These are phyloP conservation scores for Phoenix dactylifera DNA, from an alignment of 176 grass and related monocot species.

Conservation along the genomic window DNA sequence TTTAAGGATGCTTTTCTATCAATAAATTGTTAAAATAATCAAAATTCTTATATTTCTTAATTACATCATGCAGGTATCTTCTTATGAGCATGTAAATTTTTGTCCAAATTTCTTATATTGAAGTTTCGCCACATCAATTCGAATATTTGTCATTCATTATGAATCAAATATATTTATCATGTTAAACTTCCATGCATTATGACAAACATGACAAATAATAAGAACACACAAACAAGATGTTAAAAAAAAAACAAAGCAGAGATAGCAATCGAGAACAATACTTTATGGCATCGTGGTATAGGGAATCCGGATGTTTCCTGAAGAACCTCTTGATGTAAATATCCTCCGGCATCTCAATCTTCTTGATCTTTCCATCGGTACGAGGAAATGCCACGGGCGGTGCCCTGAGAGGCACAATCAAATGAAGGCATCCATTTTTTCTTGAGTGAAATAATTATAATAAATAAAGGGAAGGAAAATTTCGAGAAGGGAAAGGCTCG, in stretches of 20 bases:
- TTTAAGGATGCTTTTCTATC: no score
- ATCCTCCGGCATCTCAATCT: constrained; percentile 56
- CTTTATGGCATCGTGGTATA: constrained; percentile 71
- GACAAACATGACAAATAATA: neutral
- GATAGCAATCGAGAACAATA: constrained; percentile 14
- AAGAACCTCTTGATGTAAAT: constrained; percentile 57
- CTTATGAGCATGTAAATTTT: no score
- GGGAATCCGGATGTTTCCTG: constrained; percentile 53
- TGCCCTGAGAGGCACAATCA: constrained; percentile 20
- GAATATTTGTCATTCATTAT: no score
- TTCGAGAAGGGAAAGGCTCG: neutral
- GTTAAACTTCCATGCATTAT: no score
- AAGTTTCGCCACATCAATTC: no score
- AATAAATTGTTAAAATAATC: no score
- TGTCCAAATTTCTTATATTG: no score
- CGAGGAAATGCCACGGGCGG: constrained; percentile 61
- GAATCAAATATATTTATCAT: no score
- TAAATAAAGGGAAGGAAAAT: neutral
- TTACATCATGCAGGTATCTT: no score
- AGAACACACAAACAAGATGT: neutral
- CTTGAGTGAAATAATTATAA: neutral
- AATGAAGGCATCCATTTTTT: neutral
- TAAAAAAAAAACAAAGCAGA: neutral
- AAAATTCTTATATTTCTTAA: no score
- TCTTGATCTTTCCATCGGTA: constrained; percentile 46